Conservation (phyloP, 106 monocot genomes). For the Acanthochlamys bracteata region DNA sequence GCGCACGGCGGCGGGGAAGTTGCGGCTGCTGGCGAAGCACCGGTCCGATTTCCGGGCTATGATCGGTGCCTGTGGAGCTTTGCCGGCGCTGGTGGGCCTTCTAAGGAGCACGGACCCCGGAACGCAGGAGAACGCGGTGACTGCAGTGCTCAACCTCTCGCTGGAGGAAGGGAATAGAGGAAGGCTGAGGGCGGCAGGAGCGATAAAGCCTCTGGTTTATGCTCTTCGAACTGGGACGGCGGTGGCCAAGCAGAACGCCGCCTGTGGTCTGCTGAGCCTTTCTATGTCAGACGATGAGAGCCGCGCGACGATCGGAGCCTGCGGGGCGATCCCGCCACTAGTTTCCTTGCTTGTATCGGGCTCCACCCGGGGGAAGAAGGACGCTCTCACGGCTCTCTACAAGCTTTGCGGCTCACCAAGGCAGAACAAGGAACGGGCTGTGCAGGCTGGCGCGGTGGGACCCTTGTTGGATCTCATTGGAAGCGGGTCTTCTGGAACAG, state of each 20-base stretch:
- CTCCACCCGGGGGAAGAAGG: constrained; percentile 57
- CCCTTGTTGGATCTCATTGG: constrained; percentile 38
- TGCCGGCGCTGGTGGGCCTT: constrained; percentile 32
- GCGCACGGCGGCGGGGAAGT: constrained; percentile 30
- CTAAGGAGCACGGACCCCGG: constrained; percentile 42
- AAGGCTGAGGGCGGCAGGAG: constrained; percentile 41
- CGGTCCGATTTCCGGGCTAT: constrained; percentile 44
- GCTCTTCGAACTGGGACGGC: constrained; percentile 46
- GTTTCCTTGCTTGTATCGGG: constrained; percentile 43
- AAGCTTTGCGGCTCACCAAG: constrained; percentile 31
- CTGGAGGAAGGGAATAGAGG: constrained; percentile 51
- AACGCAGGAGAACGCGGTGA: constrained; percentile 60
- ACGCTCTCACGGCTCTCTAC: constrained; percentile 56
- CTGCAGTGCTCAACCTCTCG: constrained; percentile 67
- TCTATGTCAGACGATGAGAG: constrained; percentile 58
- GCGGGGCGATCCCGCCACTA: constrained; percentile 65
- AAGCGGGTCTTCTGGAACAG: not conserved
- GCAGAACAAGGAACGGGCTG: constrained; percentile 59
- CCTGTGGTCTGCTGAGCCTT: constrained; percentile 57
- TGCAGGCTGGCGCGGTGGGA: constrained; percentile 44
- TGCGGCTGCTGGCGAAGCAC: constrained; percentile 68
- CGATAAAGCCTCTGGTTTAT: constrained; percentile 54
- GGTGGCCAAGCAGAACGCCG: constrained; percentile 65
- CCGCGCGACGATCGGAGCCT: constrained; percentile 42
- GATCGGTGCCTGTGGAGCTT: constrained; percentile 44